These are phyloP conservation scores for Auriscalpium orientale DNA, from an alignment of 768 basidiomycete genomes.

Conservation along the genomic window DNA sequence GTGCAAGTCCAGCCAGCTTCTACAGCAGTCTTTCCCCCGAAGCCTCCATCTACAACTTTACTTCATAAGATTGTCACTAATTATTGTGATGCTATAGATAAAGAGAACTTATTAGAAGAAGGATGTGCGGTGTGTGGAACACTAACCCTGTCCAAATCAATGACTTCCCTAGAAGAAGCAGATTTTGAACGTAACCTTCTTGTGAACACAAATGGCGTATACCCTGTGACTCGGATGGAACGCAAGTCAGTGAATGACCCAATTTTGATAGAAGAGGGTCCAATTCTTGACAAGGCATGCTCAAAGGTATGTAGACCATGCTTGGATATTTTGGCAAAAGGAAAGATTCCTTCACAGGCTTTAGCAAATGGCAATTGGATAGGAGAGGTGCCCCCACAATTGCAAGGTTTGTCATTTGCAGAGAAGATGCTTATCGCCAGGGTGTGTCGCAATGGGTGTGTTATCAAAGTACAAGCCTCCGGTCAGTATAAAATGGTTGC, in stretches of 20 bases:
- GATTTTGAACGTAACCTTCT: neutral
- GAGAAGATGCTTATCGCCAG: slow-evolving; percentile 3
- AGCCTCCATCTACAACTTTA: neutral
- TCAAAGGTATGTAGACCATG: neutral
- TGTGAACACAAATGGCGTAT: neutral
- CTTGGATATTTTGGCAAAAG: neutral
- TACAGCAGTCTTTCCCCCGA: neutral
- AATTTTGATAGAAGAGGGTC: neutral
- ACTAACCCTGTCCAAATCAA: too few species aligned
- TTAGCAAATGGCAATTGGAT: too few species aligned
- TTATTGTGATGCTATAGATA: neutral
- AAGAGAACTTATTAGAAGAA: neutral
- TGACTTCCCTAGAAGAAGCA: neutral
- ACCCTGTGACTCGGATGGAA: neutral
- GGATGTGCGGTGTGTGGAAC: too few species aligned
- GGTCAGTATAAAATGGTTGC: slow-evolving; percentile 25
- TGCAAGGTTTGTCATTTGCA: too few species aligned
- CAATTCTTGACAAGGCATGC: neutral
- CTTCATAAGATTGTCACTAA: neutral
- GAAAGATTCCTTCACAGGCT: neutral
- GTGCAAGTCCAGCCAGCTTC: neutral
- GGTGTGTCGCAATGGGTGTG: slow-evolving; percentile 12
- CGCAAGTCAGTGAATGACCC: neutral
- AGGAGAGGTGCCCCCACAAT: too few species aligned
- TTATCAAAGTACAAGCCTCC: slow-evolving; percentile 7